phyloP scores from a whole-genome alignment of 108 stramenopile species.

The Discostella stelligeroides region DNA sequence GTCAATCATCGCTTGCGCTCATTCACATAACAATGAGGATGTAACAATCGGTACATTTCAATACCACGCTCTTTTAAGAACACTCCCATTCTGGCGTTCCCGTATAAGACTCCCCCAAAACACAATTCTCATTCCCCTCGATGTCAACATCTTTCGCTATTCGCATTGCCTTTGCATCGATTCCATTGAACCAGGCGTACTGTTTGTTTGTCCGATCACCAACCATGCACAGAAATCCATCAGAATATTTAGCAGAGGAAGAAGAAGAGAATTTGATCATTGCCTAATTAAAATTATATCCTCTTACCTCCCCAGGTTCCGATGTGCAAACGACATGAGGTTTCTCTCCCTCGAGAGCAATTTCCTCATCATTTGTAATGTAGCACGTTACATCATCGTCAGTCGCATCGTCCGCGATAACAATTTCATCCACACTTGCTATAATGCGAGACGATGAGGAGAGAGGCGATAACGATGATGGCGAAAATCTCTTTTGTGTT shows the following conservation, averaged over 20 bases:
- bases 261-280: too few relatives aligned
- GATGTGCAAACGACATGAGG: conserved; percentile 63
- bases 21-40: too few relatives aligned
- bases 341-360: conserved; percentile 48
- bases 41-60: too few relatives aligned
- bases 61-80: conserved; percentile 29
- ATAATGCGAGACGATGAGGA: not conserved
- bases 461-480: not conserved
- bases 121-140: conserved; percentile 46
- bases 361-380: conserved; percentile 54
- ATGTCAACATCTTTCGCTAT: conserved; percentile 29
- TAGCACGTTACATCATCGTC: conserved; percentile 55
- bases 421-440: not conserved
- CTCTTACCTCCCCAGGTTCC: conserved; percentile 44
- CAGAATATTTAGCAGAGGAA: too few relatives aligned
- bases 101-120: conserved; percentile 53
- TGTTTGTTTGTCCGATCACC: too few relatives aligned
- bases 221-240: too few relatives aligned
- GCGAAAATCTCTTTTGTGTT: not conserved
- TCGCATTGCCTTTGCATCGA: conserved; percentile 50
- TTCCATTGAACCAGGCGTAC: conserved; percentile 72
- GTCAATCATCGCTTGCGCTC: too few relatives aligned
- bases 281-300: not conserved
- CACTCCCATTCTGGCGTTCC: conserved; percentile 73
- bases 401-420: too few relatives aligned